phyloP scores from a whole-genome alignment of 2,329 filamentous ascomycete species.

The Cytospora piceae region DNA sequence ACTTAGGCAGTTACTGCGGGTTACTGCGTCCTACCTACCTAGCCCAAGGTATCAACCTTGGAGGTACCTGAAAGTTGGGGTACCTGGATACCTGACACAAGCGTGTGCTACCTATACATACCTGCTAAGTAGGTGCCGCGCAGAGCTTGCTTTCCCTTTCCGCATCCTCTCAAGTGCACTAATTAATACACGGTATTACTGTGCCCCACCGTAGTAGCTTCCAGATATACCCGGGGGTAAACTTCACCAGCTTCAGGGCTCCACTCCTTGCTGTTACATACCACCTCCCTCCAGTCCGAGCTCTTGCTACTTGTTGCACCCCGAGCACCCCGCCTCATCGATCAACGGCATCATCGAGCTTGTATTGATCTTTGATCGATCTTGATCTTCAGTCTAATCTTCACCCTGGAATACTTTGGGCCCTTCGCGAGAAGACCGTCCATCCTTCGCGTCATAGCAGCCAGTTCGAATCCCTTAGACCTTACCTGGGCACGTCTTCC shows the following conservation, averaged over 20 bases:
- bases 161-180: not conserved
- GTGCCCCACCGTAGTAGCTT: constrained; percentile 1
- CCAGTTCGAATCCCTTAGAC: not conserved
- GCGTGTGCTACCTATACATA: not conserved
- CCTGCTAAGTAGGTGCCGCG: not conserved
- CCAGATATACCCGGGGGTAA: not conserved
- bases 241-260: constrained; percentile 1
- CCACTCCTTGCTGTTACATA: not conserved
- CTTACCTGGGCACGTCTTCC: not conserved
- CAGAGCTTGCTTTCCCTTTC: not conserved
- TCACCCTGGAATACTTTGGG: not conserved
- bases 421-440: not conserved
- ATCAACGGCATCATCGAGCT: not conserved
- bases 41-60: too few relatives aligned
- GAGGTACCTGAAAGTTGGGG: not conserved
- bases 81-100: not conserved
- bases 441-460: not conserved
- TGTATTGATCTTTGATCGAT: not conserved
- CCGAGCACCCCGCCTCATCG: not conserved
- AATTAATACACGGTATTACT: not conserved
- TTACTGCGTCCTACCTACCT: too few relatives aligned
- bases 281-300: not conserved
- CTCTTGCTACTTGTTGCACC: not conserved
- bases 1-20: too few relatives aligned
- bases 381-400: not conserved